Evolutionary conservation across 179 eudicot genomes (phyloP).

Genomic region (Heliamphora pulchella): DNA sequence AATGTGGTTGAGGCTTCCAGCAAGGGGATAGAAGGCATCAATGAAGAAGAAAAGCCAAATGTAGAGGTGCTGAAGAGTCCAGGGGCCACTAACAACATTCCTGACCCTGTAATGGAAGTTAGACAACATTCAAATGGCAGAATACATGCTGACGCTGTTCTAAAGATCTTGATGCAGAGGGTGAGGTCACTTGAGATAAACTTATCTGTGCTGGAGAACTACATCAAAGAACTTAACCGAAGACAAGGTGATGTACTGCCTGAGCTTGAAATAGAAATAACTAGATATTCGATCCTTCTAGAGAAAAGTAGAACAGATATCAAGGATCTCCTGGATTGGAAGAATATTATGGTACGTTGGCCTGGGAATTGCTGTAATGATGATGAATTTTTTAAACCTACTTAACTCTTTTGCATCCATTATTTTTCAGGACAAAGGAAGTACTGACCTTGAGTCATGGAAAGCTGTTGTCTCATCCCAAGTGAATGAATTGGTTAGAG

Average conservation of each 20-base stretch:
- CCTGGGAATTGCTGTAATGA: not conserved
- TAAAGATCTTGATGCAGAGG: conserved; percentile 83
- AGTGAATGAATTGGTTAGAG: conserved; percentile 46
- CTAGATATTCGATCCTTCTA: conserved; percentile 32
- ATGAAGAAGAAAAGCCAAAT: conserved; percentile 27
- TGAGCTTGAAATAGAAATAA: conserved; percentile 54
- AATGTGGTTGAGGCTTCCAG: conserved; percentile 26
- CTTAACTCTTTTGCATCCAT: conserved; percentile 13
- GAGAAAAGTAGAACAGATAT: conserved; percentile 51
- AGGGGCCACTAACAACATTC: conserved; percentile 26
- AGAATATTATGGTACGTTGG: conserved; percentile 45
- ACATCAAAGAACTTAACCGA: conserved; percentile 56
- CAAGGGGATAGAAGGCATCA: conserved; percentile 28
- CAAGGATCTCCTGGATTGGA: conserved; percentile 55
- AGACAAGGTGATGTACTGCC: conserved; percentile 58
- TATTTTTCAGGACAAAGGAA: conserved; percentile 44
- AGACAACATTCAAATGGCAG: conserved; percentile 58
- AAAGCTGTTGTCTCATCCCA: conserved; percentile 43
- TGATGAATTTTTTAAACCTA: not conserved
- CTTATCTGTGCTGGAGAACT: conserved; percentile 65
- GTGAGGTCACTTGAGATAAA: conserved; percentile 76
- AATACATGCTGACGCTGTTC: conserved; percentile 70
- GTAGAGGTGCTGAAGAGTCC: conserved; percentile 32
- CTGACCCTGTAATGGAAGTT: conserved; percentile 46
- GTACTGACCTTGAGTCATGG: conserved; percentile 51